phyloP scores from a whole-genome alignment of 2,329 filamentous ascomycete genomes.

The Ceratocystis variospora region DNA sequence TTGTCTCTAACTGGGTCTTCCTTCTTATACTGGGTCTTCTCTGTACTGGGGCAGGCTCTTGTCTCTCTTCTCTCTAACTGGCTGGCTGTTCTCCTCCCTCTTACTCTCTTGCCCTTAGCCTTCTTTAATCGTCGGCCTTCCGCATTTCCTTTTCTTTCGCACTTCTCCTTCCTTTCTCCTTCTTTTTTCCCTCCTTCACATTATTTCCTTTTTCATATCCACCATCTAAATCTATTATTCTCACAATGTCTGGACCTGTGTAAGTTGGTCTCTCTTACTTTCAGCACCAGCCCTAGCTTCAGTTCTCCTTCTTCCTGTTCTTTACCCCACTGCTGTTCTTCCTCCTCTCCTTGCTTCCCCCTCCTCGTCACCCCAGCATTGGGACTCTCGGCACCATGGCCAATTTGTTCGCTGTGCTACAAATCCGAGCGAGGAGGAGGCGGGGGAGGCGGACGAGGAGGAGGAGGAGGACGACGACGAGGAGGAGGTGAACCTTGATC shows the following conservation, averaged over 20 bases:
- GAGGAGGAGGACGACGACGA: too few species aligned
- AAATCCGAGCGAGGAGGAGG: too few species aligned
- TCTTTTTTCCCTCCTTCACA: neutral
- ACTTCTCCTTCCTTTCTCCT: neutral
- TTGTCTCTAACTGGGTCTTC: neutral
- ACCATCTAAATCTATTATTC: constrained; percentile 10
- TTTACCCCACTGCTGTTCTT: neutral
- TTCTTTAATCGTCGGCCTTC: neutral
- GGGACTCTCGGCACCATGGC: neutral
- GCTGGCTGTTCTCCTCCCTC: neutral
- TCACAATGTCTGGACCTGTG: constrained; percentile 53
- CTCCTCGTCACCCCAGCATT: neutral
- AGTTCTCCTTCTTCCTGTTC: neutral
- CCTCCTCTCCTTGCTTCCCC: neutral
- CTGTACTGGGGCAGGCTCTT: too few species aligned
- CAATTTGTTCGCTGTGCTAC: too few species aligned
- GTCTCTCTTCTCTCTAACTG: too few species aligned
- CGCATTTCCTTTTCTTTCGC: constrained; percentile 4
- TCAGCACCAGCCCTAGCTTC: neutral
- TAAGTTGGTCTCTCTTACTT: constrained; percentile 35
- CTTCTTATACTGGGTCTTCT: neutral
- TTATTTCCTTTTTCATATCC: neutral
- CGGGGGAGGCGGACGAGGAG: too few species aligned
- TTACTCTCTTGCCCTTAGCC: constrained; percentile 10
- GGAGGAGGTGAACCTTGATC: too few species aligned